Base-by-base conservation (phyloP, 1,284 basidiomycete species). In the Boletus calvinii region DNA sequence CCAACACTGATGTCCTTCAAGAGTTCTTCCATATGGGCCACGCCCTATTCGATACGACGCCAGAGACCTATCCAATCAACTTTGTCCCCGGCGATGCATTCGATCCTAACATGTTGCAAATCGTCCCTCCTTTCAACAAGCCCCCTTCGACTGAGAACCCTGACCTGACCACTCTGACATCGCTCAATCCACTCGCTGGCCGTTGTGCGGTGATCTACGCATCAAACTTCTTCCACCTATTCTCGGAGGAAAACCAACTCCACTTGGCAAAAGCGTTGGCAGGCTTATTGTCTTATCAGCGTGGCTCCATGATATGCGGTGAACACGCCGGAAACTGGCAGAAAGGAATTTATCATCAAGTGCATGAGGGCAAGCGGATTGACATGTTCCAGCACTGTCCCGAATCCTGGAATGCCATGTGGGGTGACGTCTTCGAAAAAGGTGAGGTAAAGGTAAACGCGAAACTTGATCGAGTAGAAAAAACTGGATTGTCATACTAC, bases 221-320 rank as follows among this genome's bases (percentile, higher is more conserved):
- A 2, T 48, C 64, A 0, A 57, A 63, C 2, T 63, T 75, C 24
- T 74, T 76, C 55, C 74, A 75, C 50, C 46, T 75, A 0, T 75
- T 75, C 50, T 56, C 59, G 1, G 62, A 75, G 46, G 68, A 63
- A 8, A 53, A 66, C 11, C 72, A 75, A 38, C 42, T 59, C 4
- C 46, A 56, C 17, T 51, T 72, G 36, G 74, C 71, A 2, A 57
- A 52, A 22, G 61, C 59, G 4, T 46, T 74, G 6, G 69, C 64
- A 1, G 62, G 68, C 3, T 55, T 76, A 2, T 59, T 77, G 39
- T 64, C 65, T 20, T 56, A 57, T 7, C 39, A 54, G n/a, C 59
- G 62, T 17, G 72, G 70, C 4, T 66, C 68, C 4, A 61, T 64
- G 35, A 64, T 74, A 48, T 66, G 63, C 2, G 64, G 67, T 22